Conservation (phyloP, 495 filamentous ascomycete species). For the Amphirosellinia nigrospora region DNA sequence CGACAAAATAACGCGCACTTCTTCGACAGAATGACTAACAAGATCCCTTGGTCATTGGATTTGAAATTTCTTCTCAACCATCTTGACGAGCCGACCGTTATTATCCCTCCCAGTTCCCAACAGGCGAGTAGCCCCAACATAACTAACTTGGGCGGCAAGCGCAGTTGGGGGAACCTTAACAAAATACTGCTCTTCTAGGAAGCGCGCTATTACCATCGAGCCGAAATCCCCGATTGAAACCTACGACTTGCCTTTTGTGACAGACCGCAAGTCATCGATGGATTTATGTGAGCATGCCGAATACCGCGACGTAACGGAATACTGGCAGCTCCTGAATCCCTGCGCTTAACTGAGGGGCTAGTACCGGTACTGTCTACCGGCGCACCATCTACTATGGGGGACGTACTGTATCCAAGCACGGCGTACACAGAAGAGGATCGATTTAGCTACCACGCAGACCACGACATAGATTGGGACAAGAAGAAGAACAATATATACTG, state of each 20-base stretch:
- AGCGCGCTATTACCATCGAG: background rate
- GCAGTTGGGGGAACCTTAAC: conserved; percentile 22
- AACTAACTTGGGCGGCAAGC: conserved; percentile 28
- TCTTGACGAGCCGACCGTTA: conserved; percentile 76
- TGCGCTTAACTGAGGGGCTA: conserved; percentile 32
- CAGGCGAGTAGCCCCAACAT: conserved; percentile 28
- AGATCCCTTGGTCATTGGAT: conserved; percentile 65
- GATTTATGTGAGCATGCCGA: conserved; percentile 41
- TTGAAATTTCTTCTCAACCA: conserved; percentile 79
- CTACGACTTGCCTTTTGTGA: conserved; percentile 37
- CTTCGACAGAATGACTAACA: conserved; percentile 58
- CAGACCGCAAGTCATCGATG: conserved; percentile 18
- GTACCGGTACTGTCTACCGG: conserved; percentile 50
- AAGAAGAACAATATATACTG: conserved; percentile 55
- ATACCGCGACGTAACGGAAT: conserved; percentile 38
- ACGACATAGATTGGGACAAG: conserved; percentile 49
- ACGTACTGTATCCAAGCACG: conserved; percentile 47
- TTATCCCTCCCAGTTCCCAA: conserved; percentile 53
- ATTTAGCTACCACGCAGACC: conserved; percentile 43
- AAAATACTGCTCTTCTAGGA: conserved; percentile 25
- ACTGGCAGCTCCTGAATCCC: conserved; percentile 35
- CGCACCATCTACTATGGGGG: conserved; percentile 43
- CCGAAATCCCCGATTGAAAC: conserved; percentile 25
- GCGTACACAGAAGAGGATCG: conserved; percentile 39
- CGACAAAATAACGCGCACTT: conserved; percentile 32